phyloP scores from a whole-genome alignment of 2,329 filamentous ascomycete genomes.

The Cladosporium cucumerinum region DNA sequence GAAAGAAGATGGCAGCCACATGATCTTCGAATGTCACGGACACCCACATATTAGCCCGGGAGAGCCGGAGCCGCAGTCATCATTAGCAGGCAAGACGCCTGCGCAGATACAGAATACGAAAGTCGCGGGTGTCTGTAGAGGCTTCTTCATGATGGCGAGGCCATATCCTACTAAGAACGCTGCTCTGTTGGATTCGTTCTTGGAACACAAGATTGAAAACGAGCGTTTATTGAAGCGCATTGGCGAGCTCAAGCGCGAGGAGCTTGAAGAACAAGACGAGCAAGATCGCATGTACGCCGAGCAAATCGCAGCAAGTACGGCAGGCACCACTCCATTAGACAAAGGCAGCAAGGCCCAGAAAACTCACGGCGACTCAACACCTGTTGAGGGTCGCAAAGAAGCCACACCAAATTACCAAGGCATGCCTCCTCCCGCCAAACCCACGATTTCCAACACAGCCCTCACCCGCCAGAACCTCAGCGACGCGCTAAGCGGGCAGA shows the following conservation, averaged over 20 bases:
- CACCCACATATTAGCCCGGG: slow-evolving; percentile 76
- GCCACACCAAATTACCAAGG: slow-evolving; percentile 43
- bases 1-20: slow-evolving; percentile 69
- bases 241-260: slow-evolving; percentile 78
- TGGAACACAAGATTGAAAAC: slow-evolving; percentile 97
- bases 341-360: slow-evolving; percentile 19
- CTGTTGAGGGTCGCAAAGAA: slow-evolving; percentile 19
- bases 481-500: slow-evolving; percentile 62
- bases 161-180: slow-evolving; percentile 88
- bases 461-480: slow-evolving; percentile 79
- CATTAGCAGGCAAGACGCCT: slow-evolving; percentile 32
- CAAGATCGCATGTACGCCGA: slow-evolving; percentile 55
- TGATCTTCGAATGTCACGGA: slow-evolving; percentile 86
- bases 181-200: slow-evolving; percentile 79
- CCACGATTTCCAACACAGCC: slow-evolving; percentile 59
- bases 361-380: slow-evolving; percentile 18
- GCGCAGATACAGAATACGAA: slow-evolving; percentile 5
- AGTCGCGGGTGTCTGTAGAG: slow-evolving; percentile 67
- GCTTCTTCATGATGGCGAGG: slow-evolving; percentile 89
- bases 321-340: slow-evolving; percentile 27
- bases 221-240: slow-evolving; percentile 82
- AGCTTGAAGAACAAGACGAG: slow-evolving; percentile 72
- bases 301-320: slow-evolving; percentile 24
- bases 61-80: not conserved
- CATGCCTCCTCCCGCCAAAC: slow-evolving; percentile 67